Base-by-base conservation (phyloP, 106 monocot genomes). In the Acorus gramineus region DNA sequence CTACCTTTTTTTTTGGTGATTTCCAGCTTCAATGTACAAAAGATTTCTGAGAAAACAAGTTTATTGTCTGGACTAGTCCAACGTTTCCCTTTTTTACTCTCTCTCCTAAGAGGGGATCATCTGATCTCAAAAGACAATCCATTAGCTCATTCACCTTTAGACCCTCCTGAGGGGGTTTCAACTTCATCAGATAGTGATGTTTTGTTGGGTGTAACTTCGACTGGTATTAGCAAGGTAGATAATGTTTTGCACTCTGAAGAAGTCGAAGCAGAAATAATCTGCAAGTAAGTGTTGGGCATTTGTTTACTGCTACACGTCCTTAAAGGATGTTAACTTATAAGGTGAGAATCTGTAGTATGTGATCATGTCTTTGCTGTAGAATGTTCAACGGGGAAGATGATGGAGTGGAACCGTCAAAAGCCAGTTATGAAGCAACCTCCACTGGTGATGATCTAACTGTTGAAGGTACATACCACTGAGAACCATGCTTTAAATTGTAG, bases 11-110 rank as follows among this genome's bases (percentile, higher is more conserved):
- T 60, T 28, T 56, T 48, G 28, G 28, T 28, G 28, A 28, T 28
- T 28, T 56, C 42, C 84, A 81, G 86, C 0, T 63, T 52, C 58
- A 69, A 73, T 70, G 72, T 52, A 44, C 73, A 69, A 55, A 49
- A 52, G 44, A 51, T 68, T 70, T 52, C 70, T 53, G 66, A 53
- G 4, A 78, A 74, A 46, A 74, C 73, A 50, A 77, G 80, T n/a
- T 87, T 95, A 58, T 71, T 90, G 12, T 80, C 78, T 52, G 59
- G 75, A 63, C 71, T 95, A 56, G 76, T 74, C 72, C 57, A 71
- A 52, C 79, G 55, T 64, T 73, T 95, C 62, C 86, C 86, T 14
- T 80, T 76, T 71, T 14, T 94, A 11, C 74, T 63, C 54, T 84
- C 79, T 61, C 14, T 90, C 73, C 55, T 94, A 14, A 68, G 59